Evolutionary conservation across 768 basidiomycete genomes (phyloP), one percentile per base, ranked within the genome.

Genomic region (Lactarius indigo): DNA sequence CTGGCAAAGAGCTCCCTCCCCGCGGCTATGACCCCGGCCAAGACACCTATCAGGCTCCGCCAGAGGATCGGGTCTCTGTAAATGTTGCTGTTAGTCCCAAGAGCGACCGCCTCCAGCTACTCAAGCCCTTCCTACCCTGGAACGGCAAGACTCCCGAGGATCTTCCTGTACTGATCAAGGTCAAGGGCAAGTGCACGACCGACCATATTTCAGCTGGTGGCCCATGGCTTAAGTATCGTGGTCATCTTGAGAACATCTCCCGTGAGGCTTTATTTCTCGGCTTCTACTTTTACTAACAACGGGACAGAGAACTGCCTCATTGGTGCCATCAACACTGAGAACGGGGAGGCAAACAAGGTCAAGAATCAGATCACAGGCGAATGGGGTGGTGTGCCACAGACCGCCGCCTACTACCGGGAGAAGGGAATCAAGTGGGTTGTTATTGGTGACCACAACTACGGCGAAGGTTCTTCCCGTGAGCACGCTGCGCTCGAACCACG

Each of bases 191-290:
- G 84, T 99, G 97, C 91, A 99, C 94, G 50, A 95, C 94, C 70
- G 94, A 96, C 77, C 94, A 96, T 79, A 95, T 96, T 78, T 92
- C 90, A 68, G 96, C 96, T 75, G 96, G 96, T 83, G 96, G 96
- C 66, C 96, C 96, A 55, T 98, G 96, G 96, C 87, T 98, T 82
- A 98, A 98, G 82, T 98, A 96, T 84, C 94, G 96, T 83, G 96
- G 96, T 69, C 96, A 98, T 79, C 88, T 98, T 74, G 85, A 97
- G 78, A 98, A 98, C 84, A 98, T 97, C 76, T 97, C 96, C 37
- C 92, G 91, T 91, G 69, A 69, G 87, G 83, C 3, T 17, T 37
- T 23, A 61, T 57, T 30, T 67, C 60, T n/a, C 64, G 69, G 28
- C 37, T 15, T 68, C 58, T 23, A 64, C 30, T 10, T 50, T 42